Conservation (phyloP, 805 yeast species). For the Wickerhamiella siamensis region DNA sequence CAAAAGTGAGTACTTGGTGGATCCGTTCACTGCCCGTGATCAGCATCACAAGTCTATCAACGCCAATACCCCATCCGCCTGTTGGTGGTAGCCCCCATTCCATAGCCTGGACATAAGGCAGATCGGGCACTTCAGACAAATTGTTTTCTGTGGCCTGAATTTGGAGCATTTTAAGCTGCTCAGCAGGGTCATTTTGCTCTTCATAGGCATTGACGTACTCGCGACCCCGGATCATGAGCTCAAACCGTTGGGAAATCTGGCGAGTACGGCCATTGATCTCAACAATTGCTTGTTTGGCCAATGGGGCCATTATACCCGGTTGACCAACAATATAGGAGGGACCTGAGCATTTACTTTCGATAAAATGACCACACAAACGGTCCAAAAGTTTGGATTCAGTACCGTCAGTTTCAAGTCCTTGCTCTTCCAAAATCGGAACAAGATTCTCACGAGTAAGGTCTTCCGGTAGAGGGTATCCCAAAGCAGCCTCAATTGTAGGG, state of each 20-base stretch:
- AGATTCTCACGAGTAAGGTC: conserved; percentile 27
- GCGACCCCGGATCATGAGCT: conserved; percentile 61
- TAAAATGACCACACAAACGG: conserved; percentile 39
- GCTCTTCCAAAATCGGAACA: conserved; percentile 21
- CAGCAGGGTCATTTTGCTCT: conserved; percentile 80
- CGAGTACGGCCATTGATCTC: conserved; percentile 20
- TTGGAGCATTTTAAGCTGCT: conserved; percentile 49
- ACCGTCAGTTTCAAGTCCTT: conserved; percentile 9
- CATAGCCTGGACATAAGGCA: conserved; percentile 57
- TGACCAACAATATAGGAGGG: conserved; percentile 75
- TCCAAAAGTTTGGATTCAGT: conserved; percentile 50
- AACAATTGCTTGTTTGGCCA: conserved; percentile 49
- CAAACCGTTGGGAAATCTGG: conserved; percentile 55
- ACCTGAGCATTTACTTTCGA: conserved; percentile 48
- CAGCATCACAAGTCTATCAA: conserved; percentile 77
- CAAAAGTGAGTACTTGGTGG: conserved; percentile 63
- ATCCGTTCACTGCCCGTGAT: conserved; percentile 51
- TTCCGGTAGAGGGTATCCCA: conserved; percentile 38
- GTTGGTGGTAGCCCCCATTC: conserved; percentile 95
- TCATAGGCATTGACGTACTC: conserved; percentile 91
- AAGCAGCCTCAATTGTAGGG: conserved; percentile 40
- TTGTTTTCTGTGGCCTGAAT: conserved; percentile 41
- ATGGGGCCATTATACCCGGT: conserved; percentile 74
- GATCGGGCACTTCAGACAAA: conserved; percentile 52
- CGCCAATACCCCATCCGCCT: conserved; percentile 95